Evolutionary conservation across 2,329 filamentous ascomycete genomes (phyloP), one percentile per base, ranked within the genome.

Genomic region (Alternaria arbusti): DNA sequence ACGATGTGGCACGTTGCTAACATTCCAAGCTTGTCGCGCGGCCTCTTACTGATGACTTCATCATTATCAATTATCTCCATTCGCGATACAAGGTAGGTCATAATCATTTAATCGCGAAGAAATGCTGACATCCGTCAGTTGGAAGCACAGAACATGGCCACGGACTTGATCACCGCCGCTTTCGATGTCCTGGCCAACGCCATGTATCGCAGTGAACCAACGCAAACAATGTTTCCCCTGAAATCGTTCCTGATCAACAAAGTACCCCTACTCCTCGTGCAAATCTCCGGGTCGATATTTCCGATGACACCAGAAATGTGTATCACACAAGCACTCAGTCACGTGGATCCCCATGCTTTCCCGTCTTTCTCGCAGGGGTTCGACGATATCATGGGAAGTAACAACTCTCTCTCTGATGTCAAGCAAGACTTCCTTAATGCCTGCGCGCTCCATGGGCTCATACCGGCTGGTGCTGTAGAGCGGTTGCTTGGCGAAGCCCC

Each of bases 181-280:
- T 98, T 99, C 74, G 94, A 98, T 72, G 87, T 96, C 6, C 84
- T 99, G 15, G 92, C 94, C 36, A 97, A 97, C 73, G 91, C 91
- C 6, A 91, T 95, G 66, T 92, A 96, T 70, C 88, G 91, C 40
- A 87, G 84, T 49, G 88, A 90, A 72, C 82, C 86, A 9, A 78
- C 80, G 17, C 84, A 88, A 56, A 86, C 85, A 0, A 86, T 92
- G 59, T 90, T 94, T 62, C 82, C 95, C 17, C 85, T 97, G 55
- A 90, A 93, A 36, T 96, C 94, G 0, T 99, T 96, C 76, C 84
- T 99, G 23, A 91, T 96, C 70, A 88, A 94, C 86, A 86, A 89
- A 73, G 78, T 93, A 4, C 90, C 90, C 0, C 71, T 86, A 3
- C 83, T 92, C 9, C 81, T 93, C 13, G 81, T 85, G 0, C 84